Percentiles rank a stretch among this genome's conserved stretches.
Evolutionary conservation across 1,284 basidiomycete genomes (phyloP).

Genomic region (Trichosporon coremiiforme): DNA sequence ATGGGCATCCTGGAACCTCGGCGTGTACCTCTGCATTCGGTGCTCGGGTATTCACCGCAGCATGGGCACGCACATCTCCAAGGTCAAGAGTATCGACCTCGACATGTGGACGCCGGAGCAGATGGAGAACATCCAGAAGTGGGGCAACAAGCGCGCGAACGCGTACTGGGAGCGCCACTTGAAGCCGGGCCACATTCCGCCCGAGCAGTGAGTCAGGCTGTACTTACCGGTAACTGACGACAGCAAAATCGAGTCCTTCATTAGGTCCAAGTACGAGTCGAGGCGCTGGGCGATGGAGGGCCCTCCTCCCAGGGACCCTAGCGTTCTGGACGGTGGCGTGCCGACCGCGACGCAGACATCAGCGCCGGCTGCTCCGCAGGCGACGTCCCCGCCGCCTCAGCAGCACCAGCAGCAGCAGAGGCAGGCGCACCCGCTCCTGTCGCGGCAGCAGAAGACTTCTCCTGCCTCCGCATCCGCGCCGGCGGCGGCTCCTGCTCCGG

Average conservation of each 20-base stretch:
- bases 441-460: conserved; percentile 32
- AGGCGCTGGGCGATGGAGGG: conserved; percentile 90
- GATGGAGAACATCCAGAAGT: conserved; percentile 90
- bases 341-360: background rate
- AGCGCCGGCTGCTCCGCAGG: conserved; percentile 19
- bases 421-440: conserved; percentile 48
- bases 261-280: conserved; percentile 95
- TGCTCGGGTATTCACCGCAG: conserved; percentile 98
- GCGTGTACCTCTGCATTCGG: conserved; percentile 91
- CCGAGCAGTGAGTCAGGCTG: conserved; percentile 78
- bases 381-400: conserved; percentile 11
- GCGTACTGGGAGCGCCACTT: conserved; percentile 97
- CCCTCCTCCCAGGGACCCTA: conserved; percentile 78
- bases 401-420: background rate
- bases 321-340: conserved; percentile 66
- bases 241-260: conserved; percentile 98
- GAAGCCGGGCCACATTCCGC: conserved; percentile 86
- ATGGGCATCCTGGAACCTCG: conserved; percentile 98
- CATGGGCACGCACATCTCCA: conserved; percentile 97
- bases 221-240: conserved; percentile 15
- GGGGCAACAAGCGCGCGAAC: conserved; percentile 92
- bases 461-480: conserved; percentile 21
- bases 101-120: conserved; percentile 98
- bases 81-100: conserved; percentile 95
- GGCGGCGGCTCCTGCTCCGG: conserved; percentile 30